Base-by-base conservation (phyloP, 371 early-diverging fungal genomes). In the Phascolomyces articulosus region DNA sequence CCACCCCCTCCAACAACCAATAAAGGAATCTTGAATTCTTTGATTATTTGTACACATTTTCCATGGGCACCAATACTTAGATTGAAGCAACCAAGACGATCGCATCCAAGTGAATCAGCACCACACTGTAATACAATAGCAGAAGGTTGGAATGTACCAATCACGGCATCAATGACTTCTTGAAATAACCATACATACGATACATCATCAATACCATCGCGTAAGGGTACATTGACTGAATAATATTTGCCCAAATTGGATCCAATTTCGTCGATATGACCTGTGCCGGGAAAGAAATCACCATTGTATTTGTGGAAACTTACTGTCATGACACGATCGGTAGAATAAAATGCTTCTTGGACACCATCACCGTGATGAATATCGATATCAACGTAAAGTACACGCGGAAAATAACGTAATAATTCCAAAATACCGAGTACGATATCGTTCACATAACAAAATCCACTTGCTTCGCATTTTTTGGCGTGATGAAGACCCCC, bases 311-410 rank as follows among this genome's bases (percentile, higher is more conserved):
- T 96, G 78, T 98, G 98, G 68, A 96, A 93, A 2, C 93, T 93
- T 11, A 95, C 91, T 0, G 97, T 96, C 91, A 96, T 90, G 8
- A 97, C 97, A 48, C 97, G 86, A 66, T 96, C 94, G 8, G 92
- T 91, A 20, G 86, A 83, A 63, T 93, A 93, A 71, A 98, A 98
- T 10, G 97, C 97, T 74, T 98, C 95, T 65, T 95, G 96, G 4
- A 98, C 98, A 44, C 97, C 98, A 71, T 98, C 98, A 23, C 98
- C 98, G 69, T 98, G 98, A 75, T 98, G 98, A 62, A 96, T 91
- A 72, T 98, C 98, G 67, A 96, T 96, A 68, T 98, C 98, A 18
- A 98, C 87, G 70, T 98, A 98, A 11, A 98, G 76, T 0, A 98
- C 95, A 28, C 96, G 87, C 47, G 90, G 91, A 67, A 87, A 89